Percentiles rank a stretch among this genome's conserved stretches.
phyloP scores from a whole-genome alignment of 2,329 filamentous ascomycete species.

The Cordyceps militaris region DNA sequence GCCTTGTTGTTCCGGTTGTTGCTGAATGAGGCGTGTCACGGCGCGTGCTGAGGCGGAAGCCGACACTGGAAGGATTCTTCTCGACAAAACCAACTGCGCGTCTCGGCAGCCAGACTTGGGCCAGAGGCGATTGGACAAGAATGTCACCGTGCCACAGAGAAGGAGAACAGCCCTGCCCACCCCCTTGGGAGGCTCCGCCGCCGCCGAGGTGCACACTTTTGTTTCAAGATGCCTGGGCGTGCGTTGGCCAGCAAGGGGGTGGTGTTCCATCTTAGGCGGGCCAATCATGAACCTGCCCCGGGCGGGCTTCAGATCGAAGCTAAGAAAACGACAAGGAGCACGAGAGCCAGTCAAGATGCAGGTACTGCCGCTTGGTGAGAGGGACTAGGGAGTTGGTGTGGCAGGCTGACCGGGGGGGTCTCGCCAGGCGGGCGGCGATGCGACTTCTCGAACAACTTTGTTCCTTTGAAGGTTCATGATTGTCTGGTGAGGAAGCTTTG shows the following conservation, averaged over 20 bases:
- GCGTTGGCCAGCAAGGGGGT: neutral
- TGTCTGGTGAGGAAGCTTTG: too few species aligned
- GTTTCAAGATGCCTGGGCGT: slow-evolving; percentile 3
- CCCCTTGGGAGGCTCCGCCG: too few species aligned
- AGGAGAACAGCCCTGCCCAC: neutral
- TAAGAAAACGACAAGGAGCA: neutral
- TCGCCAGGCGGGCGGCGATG: neutral
- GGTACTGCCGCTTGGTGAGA: slow-evolving; percentile 1
- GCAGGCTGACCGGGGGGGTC: neutral
- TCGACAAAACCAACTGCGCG: too few species aligned
- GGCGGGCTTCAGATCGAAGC: slow-evolving; percentile 1
- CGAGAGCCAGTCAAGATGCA: slow-evolving; percentile 10
- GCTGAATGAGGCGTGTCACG: neutral
- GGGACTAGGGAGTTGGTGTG: neutral
- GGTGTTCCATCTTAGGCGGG: neutral
- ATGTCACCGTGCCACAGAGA: neutral
- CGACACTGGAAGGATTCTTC: too few species aligned
- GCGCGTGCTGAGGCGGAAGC: slow-evolving; percentile 6
- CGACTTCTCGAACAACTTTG: too few species aligned
- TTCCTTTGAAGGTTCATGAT: too few species aligned
- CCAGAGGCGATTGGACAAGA: neutral
- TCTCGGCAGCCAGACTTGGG: neutral
- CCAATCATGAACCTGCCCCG: neutral
- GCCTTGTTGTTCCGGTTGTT: too few species aligned
- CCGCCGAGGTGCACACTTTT: neutral